Evolutionary conservation across 352 stramenopile genomes (phyloP).

Genomic region (Phytophthora macrochlamydospora): DNA sequence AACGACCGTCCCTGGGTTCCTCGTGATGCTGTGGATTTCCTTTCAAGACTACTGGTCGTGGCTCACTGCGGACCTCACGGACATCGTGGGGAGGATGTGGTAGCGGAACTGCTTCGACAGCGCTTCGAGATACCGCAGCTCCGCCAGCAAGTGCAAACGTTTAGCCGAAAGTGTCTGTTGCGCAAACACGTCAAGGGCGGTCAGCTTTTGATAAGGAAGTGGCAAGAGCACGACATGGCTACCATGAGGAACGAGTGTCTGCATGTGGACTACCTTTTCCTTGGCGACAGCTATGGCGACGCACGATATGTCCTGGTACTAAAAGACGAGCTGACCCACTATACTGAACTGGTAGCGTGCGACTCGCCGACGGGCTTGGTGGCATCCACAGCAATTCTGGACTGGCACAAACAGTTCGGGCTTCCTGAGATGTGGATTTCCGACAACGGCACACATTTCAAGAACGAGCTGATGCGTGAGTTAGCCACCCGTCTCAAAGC

Average conservation of each 20-base stretch:
- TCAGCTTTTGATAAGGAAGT: no score
- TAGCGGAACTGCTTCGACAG: background rate
- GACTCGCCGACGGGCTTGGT: background rate
- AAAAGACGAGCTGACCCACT: background rate
- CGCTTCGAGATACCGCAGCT: constrained; percentile 7
- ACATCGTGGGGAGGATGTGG: constrained; percentile 19
- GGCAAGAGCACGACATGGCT: no score
- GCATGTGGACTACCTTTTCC: background rate
- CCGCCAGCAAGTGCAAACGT: no score
- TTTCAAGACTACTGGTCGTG: constrained; percentile 27
- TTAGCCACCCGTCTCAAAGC: background rate
- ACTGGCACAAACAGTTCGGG: background rate
- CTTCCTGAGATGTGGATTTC: background rate
- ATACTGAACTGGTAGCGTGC: background rate
- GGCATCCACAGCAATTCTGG: background rate
- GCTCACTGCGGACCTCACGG: constrained; percentile 25
- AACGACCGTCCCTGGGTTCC: constrained; percentile 3
- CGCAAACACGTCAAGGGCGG: no score
- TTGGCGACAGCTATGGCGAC: background rate
- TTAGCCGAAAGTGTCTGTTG: background rate
- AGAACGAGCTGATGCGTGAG: background rate
- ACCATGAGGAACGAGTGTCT: background rate
- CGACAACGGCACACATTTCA: background rate
- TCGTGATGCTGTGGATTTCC: constrained; percentile 12
- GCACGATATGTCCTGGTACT: background rate